These are phyloP conservation scores for Gossypium davidsonii DNA, from an alignment of 441 rosid genomes.

Conservation along the genomic window DNA sequence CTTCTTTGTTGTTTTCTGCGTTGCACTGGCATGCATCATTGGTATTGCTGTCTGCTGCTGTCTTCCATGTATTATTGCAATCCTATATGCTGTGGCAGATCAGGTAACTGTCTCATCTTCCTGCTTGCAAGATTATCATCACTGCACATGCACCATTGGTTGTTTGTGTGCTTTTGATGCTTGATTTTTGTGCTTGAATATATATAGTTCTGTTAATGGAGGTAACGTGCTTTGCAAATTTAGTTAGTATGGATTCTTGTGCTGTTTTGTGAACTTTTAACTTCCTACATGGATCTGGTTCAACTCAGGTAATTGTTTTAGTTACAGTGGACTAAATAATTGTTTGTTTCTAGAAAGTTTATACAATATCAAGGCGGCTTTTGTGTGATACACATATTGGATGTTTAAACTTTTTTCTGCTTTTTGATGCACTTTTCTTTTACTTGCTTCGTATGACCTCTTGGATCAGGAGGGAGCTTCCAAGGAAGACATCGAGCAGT, in stretches of 20 bases:
- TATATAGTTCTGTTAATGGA: conserved; percentile 3
- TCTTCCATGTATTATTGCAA: conserved; percentile 95
- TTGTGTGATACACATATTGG: neutral
- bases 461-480: conserved; percentile 86
- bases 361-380: neutral
- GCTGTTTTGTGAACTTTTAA: neutral
- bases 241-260: neutral
- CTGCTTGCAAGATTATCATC: neutral
- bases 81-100: conserved; percentile 90
- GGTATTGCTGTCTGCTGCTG: conserved; percentile 98
- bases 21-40: conserved; percentile 90
- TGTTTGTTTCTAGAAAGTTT: neutral
- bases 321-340: neutral
- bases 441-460: neutral
- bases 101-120: conserved; percentile 49
- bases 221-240: neutral
- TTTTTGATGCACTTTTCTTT: neutral
- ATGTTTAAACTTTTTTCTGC: neutral
- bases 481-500: conserved; percentile 79
- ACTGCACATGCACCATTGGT: neutral
- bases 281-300: neutral
- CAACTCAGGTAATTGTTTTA: neutral
- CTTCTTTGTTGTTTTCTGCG: conserved; percentile 93
- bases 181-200: conserved; percentile 1
- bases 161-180: conserved; percentile 2